phyloP scores from a whole-genome alignment of 148 eudicot species.

The Cornus florida region DNA sequence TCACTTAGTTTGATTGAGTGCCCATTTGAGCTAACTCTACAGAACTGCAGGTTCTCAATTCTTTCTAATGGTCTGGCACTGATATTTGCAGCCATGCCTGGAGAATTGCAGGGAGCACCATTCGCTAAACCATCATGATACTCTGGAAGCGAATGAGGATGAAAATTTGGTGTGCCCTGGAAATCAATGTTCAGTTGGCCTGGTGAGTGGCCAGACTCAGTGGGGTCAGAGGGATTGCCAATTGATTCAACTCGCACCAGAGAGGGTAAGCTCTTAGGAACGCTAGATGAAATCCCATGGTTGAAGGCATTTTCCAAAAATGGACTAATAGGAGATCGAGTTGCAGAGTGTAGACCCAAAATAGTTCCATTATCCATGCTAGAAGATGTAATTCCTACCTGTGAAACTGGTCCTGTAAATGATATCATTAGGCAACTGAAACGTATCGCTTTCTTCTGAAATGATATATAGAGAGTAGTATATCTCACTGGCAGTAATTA shows the following conservation, averaged over 20 bases:
- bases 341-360: slow-evolving; percentile 21
- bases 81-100: slow-evolving; percentile 29
- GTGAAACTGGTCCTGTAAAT: slow-evolving; percentile 35
- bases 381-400: slow-evolving; percentile 26
- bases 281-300: slow-evolving; percentile 49
- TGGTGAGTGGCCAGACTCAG: slow-evolving; percentile 32
- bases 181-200: slow-evolving; percentile 35
- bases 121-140: slow-evolving; percentile 48
- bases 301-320: slow-evolving; percentile 24
- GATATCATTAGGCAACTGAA: neutral
- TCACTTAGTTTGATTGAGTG: slow-evolving; percentile 38
- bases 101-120: slow-evolving; percentile 33
- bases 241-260: slow-evolving; percentile 35
- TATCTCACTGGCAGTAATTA: neutral
- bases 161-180: slow-evolving; percentile 26
- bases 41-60: slow-evolving; percentile 36
- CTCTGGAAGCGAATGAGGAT: slow-evolving; percentile 58
- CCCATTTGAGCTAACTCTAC: slow-evolving; percentile 40
- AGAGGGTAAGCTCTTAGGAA: slow-evolving; percentile 48
- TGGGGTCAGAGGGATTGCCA: slow-evolving; percentile 32
- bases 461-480: slow-evolving; percentile 1
- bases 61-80: slow-evolving; percentile 32
- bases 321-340: slow-evolving; percentile 30
- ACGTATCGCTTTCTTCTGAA: neutral
- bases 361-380: slow-evolving; percentile 28